These are phyloP conservation scores for Globisporangium acanthophoron DNA, from an alignment of 352 stramenopile species.

Conservation along the genomic window DNA sequence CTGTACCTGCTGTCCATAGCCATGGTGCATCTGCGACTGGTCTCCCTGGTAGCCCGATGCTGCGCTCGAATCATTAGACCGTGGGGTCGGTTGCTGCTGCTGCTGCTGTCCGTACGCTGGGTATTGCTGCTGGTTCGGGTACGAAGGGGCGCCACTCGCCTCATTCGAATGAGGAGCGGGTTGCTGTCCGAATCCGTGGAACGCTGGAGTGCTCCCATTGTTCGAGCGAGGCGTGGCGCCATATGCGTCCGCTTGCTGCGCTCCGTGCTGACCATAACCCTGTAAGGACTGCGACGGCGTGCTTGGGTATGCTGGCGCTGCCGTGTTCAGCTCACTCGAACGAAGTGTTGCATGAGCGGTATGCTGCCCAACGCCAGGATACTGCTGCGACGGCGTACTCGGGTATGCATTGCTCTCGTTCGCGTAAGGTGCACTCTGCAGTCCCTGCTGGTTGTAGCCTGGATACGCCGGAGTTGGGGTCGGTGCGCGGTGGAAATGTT, in stretches of 20 bases:
- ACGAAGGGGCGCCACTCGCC: conserved; percentile 13
- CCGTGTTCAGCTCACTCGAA: conserved; percentile 16
- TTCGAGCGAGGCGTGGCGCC: conserved; percentile 8
- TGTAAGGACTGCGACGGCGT: conserved; percentile 17
- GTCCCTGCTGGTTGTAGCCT: neutral
- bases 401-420: conserved; percentile 5
- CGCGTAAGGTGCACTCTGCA: conserved; percentile 8
- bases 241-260: conserved; percentile 7
- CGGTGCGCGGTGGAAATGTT: conserved; percentile 16
- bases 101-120: conserved; percentile 10
- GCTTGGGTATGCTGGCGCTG: conserved; percentile 21
- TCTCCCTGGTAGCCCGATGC: conserved; percentile 1
- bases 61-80: conserved; percentile 4
- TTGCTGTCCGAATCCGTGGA: conserved; percentile 3
- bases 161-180: conserved; percentile 18
- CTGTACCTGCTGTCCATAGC: conserved; percentile 1
- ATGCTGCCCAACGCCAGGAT: conserved; percentile 3
- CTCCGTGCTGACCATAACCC: conserved; percentile 9
- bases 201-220: neutral
- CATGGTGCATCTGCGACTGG: neutral
- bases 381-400: conserved; percentile 3
- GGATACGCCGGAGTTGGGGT: conserved; percentile 3
- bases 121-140: conserved; percentile 12
- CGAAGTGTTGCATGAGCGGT: conserved; percentile 13
- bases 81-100: neutral